Evolutionary conservation across 2,329 filamentous ascomycete genomes (phyloP).

Genomic region (Pseudocercospora cruenta): DNA sequence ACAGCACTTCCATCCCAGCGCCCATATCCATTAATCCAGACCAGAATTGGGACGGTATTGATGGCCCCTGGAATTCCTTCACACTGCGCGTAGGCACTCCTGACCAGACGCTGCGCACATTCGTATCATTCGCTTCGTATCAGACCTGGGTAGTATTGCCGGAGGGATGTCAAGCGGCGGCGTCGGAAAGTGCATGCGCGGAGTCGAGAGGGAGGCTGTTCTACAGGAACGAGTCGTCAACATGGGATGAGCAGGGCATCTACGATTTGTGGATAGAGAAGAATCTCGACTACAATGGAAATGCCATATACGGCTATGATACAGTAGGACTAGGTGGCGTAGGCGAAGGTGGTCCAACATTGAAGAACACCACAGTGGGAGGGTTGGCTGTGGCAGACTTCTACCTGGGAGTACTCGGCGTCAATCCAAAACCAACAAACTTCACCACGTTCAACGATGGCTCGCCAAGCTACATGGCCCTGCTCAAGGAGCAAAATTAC

Average conservation of each 20-base stretch:
- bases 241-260: conserved; percentile 62
- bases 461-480: conserved; percentile 57
- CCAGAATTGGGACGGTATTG: conserved; percentile 58
- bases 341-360: conserved; percentile 45
- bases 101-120: conserved; percentile 57
- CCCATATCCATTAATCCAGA: conserved; percentile 37
- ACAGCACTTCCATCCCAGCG: conserved; percentile 21
- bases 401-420: conserved; percentile 53
- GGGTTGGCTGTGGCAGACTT: conserved; percentile 46
- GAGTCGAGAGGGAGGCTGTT: conserved; percentile 64
- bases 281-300: conserved; percentile 61
- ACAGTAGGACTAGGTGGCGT: conserved; percentile 46
- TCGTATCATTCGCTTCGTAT: conserved; percentile 69
- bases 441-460: conserved; percentile 56
- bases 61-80: conserved; percentile 74
- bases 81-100: conserved; percentile 62
- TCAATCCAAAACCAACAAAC: conserved; percentile 55
- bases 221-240: conserved; percentile 56
- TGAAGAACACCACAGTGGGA: conserved; percentile 49
- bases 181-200: conserved; percentile 50
- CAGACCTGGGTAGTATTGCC: conserved; percentile 71
- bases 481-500: conserved; percentile 59
- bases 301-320: conserved; percentile 67
- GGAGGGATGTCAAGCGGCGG: conserved; percentile 55
- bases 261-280: conserved; percentile 62